Evolutionary conservation across 176 grass and related monocot species (phyloP).

Genomic region (Bothriochloa decipiens): DNA sequence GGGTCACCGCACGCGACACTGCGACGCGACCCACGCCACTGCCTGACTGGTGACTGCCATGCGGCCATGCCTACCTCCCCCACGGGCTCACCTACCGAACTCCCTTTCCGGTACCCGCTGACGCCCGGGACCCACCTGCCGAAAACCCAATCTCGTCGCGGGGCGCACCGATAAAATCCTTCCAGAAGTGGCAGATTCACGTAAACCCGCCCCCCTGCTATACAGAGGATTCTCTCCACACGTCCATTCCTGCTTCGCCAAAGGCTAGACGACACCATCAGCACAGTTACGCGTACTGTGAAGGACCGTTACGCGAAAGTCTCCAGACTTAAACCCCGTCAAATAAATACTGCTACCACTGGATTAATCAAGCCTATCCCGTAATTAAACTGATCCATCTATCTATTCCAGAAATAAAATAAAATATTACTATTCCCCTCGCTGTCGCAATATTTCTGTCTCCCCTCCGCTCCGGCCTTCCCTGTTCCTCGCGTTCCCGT

Average conservation of each 20-base stretch:
- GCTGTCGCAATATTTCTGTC: conserved; percentile 28
- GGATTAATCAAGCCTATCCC: conserved; percentile 17
- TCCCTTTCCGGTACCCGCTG: conserved; percentile 32
- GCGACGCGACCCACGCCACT: not conserved
- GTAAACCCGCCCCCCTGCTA: not conserved
- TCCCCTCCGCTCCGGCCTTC: not conserved
- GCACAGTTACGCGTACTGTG: not conserved
- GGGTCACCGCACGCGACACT: not conserved
- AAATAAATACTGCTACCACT: conserved; percentile 21
- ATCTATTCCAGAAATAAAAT: not conserved
- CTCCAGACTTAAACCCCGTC: not conserved
- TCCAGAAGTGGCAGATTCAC: not conserved
- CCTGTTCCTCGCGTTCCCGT: not conserved
- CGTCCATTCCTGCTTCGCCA: too few relatives aligned
- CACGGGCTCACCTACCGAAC: not conserved
- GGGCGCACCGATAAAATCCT: not conserved
- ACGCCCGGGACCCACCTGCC: conserved; percentile 10
- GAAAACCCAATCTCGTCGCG: not conserved
- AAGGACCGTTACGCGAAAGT: not conserved
- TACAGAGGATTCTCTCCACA: not conserved
- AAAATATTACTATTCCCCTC: not conserved
- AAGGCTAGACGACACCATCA: too few relatives aligned
- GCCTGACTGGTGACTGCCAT: not conserved
- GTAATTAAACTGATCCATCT: conserved; percentile 33
- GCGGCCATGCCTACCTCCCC: not conserved